Base-by-base conservation (phyloP, 2,329 filamentous ascomycete genomes). In the Gnomoniopsis smithogilvyi region DNA sequence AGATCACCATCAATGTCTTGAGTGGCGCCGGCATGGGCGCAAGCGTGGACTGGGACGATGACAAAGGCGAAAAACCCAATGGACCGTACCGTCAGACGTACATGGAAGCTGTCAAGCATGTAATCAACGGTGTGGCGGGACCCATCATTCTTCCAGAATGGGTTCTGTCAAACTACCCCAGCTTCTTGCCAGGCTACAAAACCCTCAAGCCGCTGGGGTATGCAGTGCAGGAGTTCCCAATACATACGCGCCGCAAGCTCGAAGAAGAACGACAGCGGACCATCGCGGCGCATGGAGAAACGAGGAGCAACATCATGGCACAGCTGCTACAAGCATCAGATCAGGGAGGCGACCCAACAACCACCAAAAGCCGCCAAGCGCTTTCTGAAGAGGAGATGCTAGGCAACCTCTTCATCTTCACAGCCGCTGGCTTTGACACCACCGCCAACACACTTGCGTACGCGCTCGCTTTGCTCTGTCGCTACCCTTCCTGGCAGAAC, bases 361-460 rank as follows among this genome's bases (percentile, higher is more conserved):
- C 38, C 17, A 67, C 19, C 7, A 48, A 36, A 12, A 7, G 33
- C 12, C 51, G 51, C 17, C 59, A 60, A 51, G 57, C 58, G 34
- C 59, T 67, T 17, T 62, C 61, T 3, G 65, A 67, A 24, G 58
- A 63, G 1, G 65, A 67, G 26, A 64, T 67, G 36, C 49, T 53
- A 1, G 54, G 65, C n/a, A 80, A 80, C 60, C 65, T 80, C 7
- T 80, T 76, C 67, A 67, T 79, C 36, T 78, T 80, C 64, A 79
- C 71, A 10, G 67, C 69, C 2, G 78, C 78, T 4, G 78, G 79
- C 2, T 77, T 78, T 61, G 76, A 82, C 61, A 79, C 77, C 0
- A 80, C 79, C 1, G 78, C 79, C 2, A 80, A 79, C 54, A 79
- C 78, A 0, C 71, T 84, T 49, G 72, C 76, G 1, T 84, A 78